Conservation (phyloP, 2,329 filamentous ascomycete genomes). For the Juglanconis sp. region DNA sequence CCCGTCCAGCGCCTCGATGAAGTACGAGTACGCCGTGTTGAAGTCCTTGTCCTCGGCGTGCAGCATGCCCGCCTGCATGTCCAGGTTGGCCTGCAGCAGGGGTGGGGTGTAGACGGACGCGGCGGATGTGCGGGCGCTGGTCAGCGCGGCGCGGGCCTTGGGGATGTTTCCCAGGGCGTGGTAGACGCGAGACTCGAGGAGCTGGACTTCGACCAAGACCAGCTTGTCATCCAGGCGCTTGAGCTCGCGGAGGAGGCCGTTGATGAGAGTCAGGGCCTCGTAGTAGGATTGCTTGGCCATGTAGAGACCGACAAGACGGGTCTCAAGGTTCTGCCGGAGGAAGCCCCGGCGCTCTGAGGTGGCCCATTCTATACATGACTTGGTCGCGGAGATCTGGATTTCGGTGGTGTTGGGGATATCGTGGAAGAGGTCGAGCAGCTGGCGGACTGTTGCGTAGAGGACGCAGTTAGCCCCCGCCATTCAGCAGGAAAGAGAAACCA, state of each 20-base stretch:
- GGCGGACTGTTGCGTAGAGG: conserved; percentile 64
- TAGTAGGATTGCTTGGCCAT: conserved; percentile 98
- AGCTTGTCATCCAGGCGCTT: conserved; percentile 99
- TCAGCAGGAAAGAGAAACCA: neutral
- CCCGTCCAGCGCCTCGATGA: conserved; percentile 96
- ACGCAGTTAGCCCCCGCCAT: neutral
- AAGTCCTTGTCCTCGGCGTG: conserved; percentile 99
- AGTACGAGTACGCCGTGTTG: conserved; percentile 98
- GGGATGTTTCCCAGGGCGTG: conserved; percentile 95
- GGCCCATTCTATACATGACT: conserved; percentile 99
- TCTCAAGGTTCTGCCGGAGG: conserved; percentile 96
- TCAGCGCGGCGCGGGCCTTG: conserved; percentile 92
- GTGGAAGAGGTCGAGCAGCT: conserved; percentile 92
- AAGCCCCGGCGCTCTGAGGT: conserved; percentile 91
- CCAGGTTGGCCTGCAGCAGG: conserved; percentile 88
- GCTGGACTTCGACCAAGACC: conserved; percentile 93
- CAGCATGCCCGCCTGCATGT: conserved; percentile 99
- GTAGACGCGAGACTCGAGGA: conserved; percentile 95
- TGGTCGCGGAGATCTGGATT: conserved; percentile 90
- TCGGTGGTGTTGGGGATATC: conserved; percentile 93
- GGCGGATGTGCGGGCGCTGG: conserved; percentile 88
- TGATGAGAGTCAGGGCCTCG: conserved; percentile 94
- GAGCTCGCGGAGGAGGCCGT: conserved; percentile 89
- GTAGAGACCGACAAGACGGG: conserved; percentile 86
- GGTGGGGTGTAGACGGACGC: conserved; percentile 97